Evolutionary conservation across 768 basidiomycete genomes (phyloP), one percentile per base, ranked within the genome.

Genomic region (Podaxis sp.): DNA sequence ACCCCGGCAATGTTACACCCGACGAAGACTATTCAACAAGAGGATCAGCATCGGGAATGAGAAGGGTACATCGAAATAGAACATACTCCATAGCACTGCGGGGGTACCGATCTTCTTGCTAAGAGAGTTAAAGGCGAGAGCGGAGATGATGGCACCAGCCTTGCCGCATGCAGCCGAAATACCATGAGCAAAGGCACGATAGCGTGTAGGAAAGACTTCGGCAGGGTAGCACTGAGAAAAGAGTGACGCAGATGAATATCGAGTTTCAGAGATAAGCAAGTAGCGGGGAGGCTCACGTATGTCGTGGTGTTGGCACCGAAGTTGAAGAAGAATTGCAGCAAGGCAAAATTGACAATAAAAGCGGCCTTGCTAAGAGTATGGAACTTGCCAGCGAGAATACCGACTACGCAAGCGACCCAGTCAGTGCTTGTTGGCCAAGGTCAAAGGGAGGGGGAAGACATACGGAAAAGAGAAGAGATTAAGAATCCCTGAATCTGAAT

Each of bases 301-400:
- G 85, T 82, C 5, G 84, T 86, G 12, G 84, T 76, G 69, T 90
- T 91, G 2, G 88, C 87, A 22, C 90, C 90, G 68, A 90, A 92
- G 76, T 91, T 91, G 80, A 91, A 91, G 80, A 91, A 90, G 77
- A 90, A 90, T 78, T 89, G 89, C 24, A 91, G 75, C 66, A 92
- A 74, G 0, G 89, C 80, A 69, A 93, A 93, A 75, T 81, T 82
- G 61, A 89, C 86, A 64, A 92, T 82, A 76, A 92, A 91, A 2
- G 82, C 75, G 0, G 79, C 77, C 9, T 79, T 85, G 69, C 80
- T 78, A 15, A 92, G 77, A 0, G 71, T 72, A 55, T 82, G 47
- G 76, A 91, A 91, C 64, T 79, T 81, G 29, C 82, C 88, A 6
- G 91, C 90, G 41, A 92, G 76, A 64, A 93, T 85, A 17, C 71